A percentile compares a stretch with the other conserved stretches of the same genome.
These are phyloP conservation scores for Wallacemonas sp. DNA, from an alignment of 208 protist species.

Conservation along the genomic window DNA sequence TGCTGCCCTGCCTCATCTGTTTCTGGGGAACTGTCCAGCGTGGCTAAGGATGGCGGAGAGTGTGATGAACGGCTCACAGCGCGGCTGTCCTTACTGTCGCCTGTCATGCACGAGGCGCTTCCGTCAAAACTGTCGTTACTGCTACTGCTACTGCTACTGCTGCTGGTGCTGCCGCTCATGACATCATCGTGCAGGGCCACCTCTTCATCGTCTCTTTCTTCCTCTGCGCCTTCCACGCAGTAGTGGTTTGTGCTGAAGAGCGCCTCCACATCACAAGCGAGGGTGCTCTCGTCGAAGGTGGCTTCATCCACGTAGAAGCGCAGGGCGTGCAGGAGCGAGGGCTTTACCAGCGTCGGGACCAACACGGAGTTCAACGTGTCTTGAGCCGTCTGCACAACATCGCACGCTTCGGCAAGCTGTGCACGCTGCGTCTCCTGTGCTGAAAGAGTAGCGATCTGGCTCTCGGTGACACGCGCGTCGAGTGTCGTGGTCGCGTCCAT, in stretches of 20 bases:
- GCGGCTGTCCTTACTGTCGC: too few relatives aligned
- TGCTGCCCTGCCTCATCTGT: too few relatives aligned
- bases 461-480: background rate
- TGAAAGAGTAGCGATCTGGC: background rate
- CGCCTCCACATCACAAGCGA: slow-evolving; percentile 1
- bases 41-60: too few relatives aligned
- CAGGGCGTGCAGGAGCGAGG: background rate
- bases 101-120: too few relatives aligned
- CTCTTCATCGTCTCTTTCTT: background rate
- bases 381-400: slow-evolving; percentile 5
- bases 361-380: background rate
- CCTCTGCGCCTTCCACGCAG: slow-evolving; percentile 6
- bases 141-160: too few relatives aligned
- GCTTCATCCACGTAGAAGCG: slow-evolving; percentile 2
- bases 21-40: too few relatives aligned
- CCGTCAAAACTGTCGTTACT: too few relatives aligned
- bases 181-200: too few relatives aligned
- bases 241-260: background rate
- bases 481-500: background rate
- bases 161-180: too few relatives aligned
- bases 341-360: slow-evolving; percentile 2
- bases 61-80: too few relatives aligned
- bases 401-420: background rate
- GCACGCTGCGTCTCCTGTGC: background rate
- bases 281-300: background rate